A percentile compares a stretch with the other conserved stretches of the same genome.
phyloP scores from a whole-genome alignment of 495 filamentous ascomycete genomes.

The Penicillium salamii region DNA sequence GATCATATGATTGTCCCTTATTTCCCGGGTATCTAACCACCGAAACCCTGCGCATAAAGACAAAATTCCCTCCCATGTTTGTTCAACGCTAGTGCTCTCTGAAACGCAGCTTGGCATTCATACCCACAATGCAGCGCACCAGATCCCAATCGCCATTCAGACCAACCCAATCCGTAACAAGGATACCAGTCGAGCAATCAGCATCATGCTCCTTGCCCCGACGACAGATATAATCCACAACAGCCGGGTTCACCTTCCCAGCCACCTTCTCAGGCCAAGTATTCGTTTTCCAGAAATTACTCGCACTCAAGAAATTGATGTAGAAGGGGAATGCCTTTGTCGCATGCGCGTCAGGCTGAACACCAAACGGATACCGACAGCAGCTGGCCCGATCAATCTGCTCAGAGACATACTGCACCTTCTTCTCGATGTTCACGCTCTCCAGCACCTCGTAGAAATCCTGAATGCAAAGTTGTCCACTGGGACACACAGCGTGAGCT shows the following conservation, averaged over 20 bases:
- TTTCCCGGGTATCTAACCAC: background rate
- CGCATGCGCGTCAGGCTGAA: slow-evolving; percentile 28
- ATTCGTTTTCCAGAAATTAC: slow-evolving; percentile 86
- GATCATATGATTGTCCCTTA: background rate
- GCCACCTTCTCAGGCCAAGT: slow-evolving; percentile 96
- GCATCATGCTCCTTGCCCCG: slow-evolving; percentile 58
- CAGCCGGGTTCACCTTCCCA: slow-evolving; percentile 88
- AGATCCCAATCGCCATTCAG: slow-evolving; percentile 90
- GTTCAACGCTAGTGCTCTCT: slow-evolving; percentile 22
- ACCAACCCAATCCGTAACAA: slow-evolving; percentile 94
- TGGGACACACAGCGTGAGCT: slow-evolving; percentile 66
- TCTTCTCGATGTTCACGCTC: slow-evolving; percentile 70
- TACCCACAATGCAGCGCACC: slow-evolving; percentile 81
- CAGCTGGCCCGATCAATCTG: slow-evolving; percentile 71
- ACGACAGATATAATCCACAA: slow-evolving; percentile 73
- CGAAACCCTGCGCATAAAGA: background rate
- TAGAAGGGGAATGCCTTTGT: slow-evolving; percentile 63
- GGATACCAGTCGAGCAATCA: slow-evolving; percentile 84
- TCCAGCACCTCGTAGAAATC: slow-evolving; percentile 92
- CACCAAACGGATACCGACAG: slow-evolving; percentile 41
- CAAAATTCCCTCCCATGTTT: background rate
- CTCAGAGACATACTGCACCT: slow-evolving; percentile 68
- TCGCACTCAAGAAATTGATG: slow-evolving; percentile 86
- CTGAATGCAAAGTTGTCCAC: slow-evolving; percentile 80
- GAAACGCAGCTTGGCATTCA: slow-evolving; percentile 76